These are phyloP conservation scores for Salix purpurea DNA, from an alignment of 345 rosid genomes.

Conservation along the genomic window DNA sequence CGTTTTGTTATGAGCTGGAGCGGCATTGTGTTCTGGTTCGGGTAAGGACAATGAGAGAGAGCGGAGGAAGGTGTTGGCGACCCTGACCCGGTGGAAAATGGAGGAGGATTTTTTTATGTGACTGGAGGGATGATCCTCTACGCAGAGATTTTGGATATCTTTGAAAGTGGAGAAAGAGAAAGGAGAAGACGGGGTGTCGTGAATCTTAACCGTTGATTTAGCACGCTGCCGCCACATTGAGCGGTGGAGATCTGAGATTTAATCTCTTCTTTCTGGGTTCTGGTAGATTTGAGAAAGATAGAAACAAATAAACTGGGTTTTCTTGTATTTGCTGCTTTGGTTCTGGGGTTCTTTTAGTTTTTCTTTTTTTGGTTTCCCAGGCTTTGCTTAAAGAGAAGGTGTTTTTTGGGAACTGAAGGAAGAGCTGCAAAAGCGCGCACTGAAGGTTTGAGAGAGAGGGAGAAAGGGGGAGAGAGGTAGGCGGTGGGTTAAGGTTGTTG, in stretches of 20 bases:
- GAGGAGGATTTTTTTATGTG: conserved; percentile 28
- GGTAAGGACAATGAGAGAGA: conserved; percentile 19
- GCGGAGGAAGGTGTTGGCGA: conserved; percentile 41
- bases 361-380: not conserved
- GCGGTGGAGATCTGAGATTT: conserved; percentile 5
- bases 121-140: conserved; percentile 16
- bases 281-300: not conserved
- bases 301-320: not conserved
- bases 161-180: conserved; percentile 29
- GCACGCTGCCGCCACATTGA: conserved; percentile 92
- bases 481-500: conserved; percentile 36
- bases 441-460: conserved; percentile 3
- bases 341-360: not conserved
- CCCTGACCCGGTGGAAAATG: conserved; percentile 61
- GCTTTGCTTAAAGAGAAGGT: not conserved
- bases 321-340: not conserved
- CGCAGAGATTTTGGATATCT: conserved; percentile 10
- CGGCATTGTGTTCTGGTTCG: not conserved
- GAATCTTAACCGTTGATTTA: conserved; percentile 53
- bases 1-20: not conserved
- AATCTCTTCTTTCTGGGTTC: not conserved
- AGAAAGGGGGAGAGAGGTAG: not conserved
- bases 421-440: conserved; percentile 7
- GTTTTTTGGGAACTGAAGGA: not conserved
- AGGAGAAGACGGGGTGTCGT: conserved; percentile 25